phyloP scores from a whole-genome alignment of 2,329 filamentous ascomycete genomes.

The Zymoseptoria passerinii region DNA sequence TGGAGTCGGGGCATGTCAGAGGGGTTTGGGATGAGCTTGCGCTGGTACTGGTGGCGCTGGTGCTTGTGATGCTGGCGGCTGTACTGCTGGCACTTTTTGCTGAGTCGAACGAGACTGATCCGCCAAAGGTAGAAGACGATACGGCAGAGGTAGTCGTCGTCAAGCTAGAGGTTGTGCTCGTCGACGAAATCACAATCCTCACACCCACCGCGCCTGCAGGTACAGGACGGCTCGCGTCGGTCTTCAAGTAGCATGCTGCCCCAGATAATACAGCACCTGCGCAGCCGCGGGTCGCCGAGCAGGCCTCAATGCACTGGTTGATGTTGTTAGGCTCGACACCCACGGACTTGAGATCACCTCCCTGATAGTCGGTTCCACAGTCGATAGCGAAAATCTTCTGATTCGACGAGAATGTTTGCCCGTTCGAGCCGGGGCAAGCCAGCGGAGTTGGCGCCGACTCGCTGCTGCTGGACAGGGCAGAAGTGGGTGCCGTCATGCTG shows the following conservation, averaged over 20 bases:
- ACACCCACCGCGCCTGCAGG: constrained; percentile 21
- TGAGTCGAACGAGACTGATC: neutral
- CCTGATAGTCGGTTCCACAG: constrained; percentile 17
- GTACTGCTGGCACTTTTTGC: neutral
- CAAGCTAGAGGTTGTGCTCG: constrained; percentile 5
- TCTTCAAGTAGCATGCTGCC: constrained; percentile 28
- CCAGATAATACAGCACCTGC: constrained; percentile 28
- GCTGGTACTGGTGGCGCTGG: neutral
- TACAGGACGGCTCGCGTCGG: constrained; percentile 15
- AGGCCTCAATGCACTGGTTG: constrained; percentile 25
- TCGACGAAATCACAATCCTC: constrained; percentile 16
- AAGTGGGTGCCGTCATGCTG: constrained; percentile 7
- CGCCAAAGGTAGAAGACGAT: neutral
- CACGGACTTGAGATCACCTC: constrained; percentile 23
- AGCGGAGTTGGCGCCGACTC: constrained; percentile 11
- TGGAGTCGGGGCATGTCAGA: constrained; percentile 14
- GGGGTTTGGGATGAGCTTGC: constrained; percentile 4
- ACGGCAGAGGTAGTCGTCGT: constrained; percentile 8
- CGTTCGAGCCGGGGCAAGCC: constrained; percentile 24
- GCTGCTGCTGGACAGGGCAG: constrained; percentile 7
- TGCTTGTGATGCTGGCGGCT: neutral
- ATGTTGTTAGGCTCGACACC: constrained; percentile 18
- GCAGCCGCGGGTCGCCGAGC: constrained; percentile 25
- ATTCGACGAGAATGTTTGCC: constrained; percentile 17
- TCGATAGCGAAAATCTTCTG: constrained; percentile 24